These are phyloP conservation scores for Populus trichocarpa DNA, from an alignment of 441 rosid species.

Conservation along the genomic window DNA sequence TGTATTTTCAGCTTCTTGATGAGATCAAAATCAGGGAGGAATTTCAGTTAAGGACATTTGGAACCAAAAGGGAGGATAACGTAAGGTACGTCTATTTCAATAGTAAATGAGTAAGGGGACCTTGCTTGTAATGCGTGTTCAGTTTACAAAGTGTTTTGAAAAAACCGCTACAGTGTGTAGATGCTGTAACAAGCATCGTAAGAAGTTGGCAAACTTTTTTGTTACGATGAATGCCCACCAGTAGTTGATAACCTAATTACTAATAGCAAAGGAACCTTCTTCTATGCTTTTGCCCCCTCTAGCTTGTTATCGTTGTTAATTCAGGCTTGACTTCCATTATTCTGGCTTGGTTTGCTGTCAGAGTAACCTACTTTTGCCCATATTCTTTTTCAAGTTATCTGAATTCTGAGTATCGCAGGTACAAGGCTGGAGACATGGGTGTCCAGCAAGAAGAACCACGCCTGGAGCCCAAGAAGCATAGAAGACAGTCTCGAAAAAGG, in stretches of 20 bases:
- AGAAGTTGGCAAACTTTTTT: background rate
- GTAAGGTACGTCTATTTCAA: conserved; percentile 52
- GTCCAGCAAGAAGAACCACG: conserved; percentile 74
- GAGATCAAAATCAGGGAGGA: conserved; percentile 85
- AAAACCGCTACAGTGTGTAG: background rate
- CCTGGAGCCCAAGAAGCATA: conserved; percentile 70
- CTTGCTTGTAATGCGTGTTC: background rate
- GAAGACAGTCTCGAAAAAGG: conserved; percentile 69
- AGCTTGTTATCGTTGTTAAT: no score
- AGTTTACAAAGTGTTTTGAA: background rate
- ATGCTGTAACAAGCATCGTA: background rate
- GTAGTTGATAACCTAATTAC: background rate
- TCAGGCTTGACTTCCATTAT: background rate
- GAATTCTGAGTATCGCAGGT: conserved; percentile 36
- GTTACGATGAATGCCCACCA: background rate
- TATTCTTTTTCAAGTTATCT: background rate
- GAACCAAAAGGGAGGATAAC: conserved; percentile 78
- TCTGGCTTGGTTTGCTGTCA: background rate
- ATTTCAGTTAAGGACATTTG: conserved; percentile 79
- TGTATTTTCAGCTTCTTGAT: conserved; percentile 74
- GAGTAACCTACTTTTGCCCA: background rate
- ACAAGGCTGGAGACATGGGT: conserved; percentile 72
- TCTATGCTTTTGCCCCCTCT: no score
- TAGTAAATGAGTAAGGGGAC: background rate
- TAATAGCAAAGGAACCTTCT: no score